Conservation (phyloP, 306 rosid species). For the Castanea sativa region DNA sequence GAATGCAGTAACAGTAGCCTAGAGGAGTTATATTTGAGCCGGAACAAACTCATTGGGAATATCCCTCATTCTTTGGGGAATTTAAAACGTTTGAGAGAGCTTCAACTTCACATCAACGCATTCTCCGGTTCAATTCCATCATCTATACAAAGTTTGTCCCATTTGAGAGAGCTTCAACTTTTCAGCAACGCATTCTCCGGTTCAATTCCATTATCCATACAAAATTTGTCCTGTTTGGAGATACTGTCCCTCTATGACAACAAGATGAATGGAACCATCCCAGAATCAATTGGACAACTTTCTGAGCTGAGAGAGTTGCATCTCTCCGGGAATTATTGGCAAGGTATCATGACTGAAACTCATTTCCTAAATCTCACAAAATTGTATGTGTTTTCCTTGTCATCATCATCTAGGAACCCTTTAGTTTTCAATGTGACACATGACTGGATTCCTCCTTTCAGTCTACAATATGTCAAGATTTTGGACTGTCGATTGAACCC, state of each 20-base stretch:
- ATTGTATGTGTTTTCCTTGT: neutral
- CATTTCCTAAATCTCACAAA: too few species aligned
- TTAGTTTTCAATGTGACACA: neutral
- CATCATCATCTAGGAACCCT: neutral
- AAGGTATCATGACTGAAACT: too few species aligned
- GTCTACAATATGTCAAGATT: neutral
- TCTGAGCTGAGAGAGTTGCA: accelerated
- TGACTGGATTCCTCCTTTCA: neutral
- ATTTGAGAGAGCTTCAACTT: neutral
- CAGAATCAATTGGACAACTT: too few species aligned
- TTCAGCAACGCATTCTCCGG: too few species aligned
- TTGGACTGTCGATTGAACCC: neutral
- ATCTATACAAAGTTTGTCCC: neutral
- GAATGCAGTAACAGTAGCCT: too few species aligned
- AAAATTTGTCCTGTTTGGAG: too few species aligned
- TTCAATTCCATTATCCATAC: too few species aligned
- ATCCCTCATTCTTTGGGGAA: neutral
- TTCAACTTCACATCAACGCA: neutral
- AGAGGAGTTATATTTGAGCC: too few species aligned
- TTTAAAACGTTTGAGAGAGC: neutral
- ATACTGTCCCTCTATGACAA: too few species aligned
- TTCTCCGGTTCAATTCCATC: conserved; percentile 9
- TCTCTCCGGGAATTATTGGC: too few species aligned
- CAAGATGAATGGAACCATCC: too few species aligned
- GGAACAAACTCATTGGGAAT: too few species aligned